Base-by-base conservation (phyloP, 2,329 filamentous ascomycete genomes). In the Aspergillus calidoustus region DNA sequence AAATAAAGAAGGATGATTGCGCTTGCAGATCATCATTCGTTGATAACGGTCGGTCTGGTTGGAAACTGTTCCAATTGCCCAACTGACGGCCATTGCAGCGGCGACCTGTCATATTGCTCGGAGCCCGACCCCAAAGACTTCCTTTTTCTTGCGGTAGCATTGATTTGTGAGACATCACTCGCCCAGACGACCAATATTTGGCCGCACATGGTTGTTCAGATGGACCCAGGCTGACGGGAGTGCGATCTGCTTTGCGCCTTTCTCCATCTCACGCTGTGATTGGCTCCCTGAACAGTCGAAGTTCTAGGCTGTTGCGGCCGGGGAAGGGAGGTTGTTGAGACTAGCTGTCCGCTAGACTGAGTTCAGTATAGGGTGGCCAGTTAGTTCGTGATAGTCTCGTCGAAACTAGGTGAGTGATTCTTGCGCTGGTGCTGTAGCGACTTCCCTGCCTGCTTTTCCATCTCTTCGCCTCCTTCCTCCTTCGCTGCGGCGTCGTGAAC, bases 381-480 rank as follows among this genome's bases (percentile, higher is more conserved):
- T 57, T 57, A 57, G 53, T 51, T 52, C 13, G 34, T 49, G 57
- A 59, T 59, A 49, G 57, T 54, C 28, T 48, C 25, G 13, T 19
- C 25, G 19, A 59, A 50, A 41, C 34, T 38, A 61, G 47, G 49
- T 57, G 49, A 44, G 28, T 54, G 54, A 43, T 23, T 34, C 30
- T 31, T 47, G 28, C 61, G 4, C 34, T 1, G 13, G 34, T 41
- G 34, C 34, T 41, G 34, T 11, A 41, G 34, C 31, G 34, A 13
- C 17, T 41, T 41, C 34, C 34, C 34, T 9, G 9, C 60, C 19
- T 59, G 11, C 41, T 55, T 22, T 25, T 48, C 41, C 17, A 52
- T 61, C 47, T 58, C 64, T 57, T 57, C 47, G 34, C 51, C 55
- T 62, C 38, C 51, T 54, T 50, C 50, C 28, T 47, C 55, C 47